Base-by-base conservation (phyloP, 208 protist species). In the Leishmania guyanensis region DNA sequence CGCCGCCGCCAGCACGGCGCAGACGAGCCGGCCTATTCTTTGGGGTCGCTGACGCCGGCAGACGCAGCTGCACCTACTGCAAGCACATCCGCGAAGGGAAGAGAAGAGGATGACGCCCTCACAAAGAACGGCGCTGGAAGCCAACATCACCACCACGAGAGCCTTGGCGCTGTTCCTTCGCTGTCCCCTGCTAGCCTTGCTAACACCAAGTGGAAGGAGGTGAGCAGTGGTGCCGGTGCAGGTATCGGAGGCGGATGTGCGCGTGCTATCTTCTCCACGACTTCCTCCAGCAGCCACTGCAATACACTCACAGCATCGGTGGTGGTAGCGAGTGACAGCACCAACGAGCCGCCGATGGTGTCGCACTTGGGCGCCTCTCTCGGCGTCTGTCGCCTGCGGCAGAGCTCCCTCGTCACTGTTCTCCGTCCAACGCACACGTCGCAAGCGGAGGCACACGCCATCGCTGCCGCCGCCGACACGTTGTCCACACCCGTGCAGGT, bases 391-490 rank as follows among this genome's bases (percentile, higher is more conserved):
- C 75, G 81, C 8, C 75, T 76, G 60, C 81, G 81, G 8, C 81
- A 84, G 68, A 29, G 66, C 3, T 75, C 81, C 1, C 54, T 77
- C 5, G 81, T 80, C 16, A 84, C 74, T 2, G 65, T 80, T 5
- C 22, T 84, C 29, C 77, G 81, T 51, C 81, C 81, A 0, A 84
- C 75, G 5, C 81, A 84, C 81, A 20, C 75, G 1, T 33, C 76
- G 9, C 76, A 78, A 14, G 54, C 20, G 69, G 20, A 36, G 36
- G 33, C n/a, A 16, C 33, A 81, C 68, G 77, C 8, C 48, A 20
- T 29, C 20, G 71, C 26, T 39, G 71, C 12, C 58, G 26, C 62
- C 20, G 71, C 26, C 26, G 71, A 9, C 58, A 46, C 62, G 48
- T 20, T 29, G 50, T 9, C 29, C 51, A 48, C 58, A 12, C 10